Conservation (phyloP, 441 rosid genomes). For the Kokia cookei region DNA sequence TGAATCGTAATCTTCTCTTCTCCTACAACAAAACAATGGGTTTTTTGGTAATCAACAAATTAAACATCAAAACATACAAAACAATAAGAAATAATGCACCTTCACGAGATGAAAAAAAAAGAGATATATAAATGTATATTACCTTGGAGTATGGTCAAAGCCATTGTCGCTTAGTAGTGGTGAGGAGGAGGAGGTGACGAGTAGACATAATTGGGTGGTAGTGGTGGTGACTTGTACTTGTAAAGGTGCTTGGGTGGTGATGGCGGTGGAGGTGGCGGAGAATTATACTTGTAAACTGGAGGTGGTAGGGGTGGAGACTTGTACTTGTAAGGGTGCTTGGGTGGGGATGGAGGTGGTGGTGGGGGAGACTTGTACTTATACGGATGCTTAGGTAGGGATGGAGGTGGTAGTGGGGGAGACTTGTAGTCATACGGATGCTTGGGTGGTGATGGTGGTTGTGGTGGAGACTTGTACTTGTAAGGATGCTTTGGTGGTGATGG, state of each 20-base stretch:
- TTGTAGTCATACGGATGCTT: neutral
- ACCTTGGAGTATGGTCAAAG: neutral
- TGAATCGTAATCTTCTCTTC: neutral
- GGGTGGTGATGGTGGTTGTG: neutral
- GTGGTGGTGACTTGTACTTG: neutral
- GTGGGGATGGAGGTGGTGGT: neutral
- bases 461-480: conserved; percentile 1
- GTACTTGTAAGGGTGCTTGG: neutral
- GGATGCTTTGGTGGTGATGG: neutral
- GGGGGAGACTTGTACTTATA: neutral
- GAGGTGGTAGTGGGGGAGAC: neutral
- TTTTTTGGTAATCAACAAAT: neutral
- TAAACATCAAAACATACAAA: neutral
- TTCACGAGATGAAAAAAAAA: neutral
- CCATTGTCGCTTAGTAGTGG: conserved; percentile 13
- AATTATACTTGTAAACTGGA: neutral
- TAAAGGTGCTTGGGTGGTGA: conserved; percentile 16
- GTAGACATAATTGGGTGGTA: conserved; percentile 20
- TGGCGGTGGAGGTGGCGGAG: conserved; percentile 7
- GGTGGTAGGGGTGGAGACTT: neutral
- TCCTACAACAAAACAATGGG: neutral
- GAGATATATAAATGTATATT: neutral
- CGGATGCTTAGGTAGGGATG: neutral
- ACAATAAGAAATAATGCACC: neutral
- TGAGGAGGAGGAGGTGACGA: conserved; percentile 26